Evolutionary conservation across 257 asterid species (phyloP).

Genomic region (Ophiorrhiza pumila): DNA sequence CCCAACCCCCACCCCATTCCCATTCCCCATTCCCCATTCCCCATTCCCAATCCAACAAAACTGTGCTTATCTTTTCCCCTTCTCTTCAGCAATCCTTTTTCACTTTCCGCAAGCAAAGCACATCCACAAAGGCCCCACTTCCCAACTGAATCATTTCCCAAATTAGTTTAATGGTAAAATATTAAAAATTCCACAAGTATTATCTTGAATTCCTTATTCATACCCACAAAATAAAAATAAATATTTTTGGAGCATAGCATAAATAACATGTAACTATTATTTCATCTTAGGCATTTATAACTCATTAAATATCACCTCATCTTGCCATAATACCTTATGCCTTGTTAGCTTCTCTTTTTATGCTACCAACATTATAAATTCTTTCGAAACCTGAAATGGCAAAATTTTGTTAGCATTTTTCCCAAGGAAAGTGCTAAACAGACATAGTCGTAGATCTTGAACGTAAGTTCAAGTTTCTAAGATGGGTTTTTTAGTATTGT

Average conservation of each 20-base stretch:
- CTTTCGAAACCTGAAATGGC: conserved; percentile 2
- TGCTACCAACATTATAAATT: not conserved
- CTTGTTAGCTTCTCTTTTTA: not conserved
- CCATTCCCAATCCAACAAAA: not conserved
- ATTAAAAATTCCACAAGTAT: not conserved
- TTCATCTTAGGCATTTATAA: not conserved
- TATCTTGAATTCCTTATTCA: not conserved
- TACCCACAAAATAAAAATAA: not conserved
- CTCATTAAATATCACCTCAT: not conserved
- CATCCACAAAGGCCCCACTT: conserved; percentile 20
- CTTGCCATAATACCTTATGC: not conserved
- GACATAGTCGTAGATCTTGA: conserved; percentile 22
- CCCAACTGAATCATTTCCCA: conserved; percentile 15
- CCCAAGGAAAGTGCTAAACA: not conserved
- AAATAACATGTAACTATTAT: not conserved
- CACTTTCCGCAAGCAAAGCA: conserved; percentile 31
- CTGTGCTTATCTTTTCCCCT: conserved; percentile 14
- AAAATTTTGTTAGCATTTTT: not conserved
- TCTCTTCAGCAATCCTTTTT: conserved; percentile 16
- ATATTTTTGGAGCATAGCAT: not conserved
- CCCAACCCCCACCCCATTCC: not conserved
- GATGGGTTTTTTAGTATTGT: conserved; percentile 25
- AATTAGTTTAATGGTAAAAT: not conserved
- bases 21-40: not conserved
- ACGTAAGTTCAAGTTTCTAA: not conserved